Evolutionary conservation across 2,329 filamentous ascomycete genomes (phyloP).

Genomic region (Simplicillium sp.): DNA sequence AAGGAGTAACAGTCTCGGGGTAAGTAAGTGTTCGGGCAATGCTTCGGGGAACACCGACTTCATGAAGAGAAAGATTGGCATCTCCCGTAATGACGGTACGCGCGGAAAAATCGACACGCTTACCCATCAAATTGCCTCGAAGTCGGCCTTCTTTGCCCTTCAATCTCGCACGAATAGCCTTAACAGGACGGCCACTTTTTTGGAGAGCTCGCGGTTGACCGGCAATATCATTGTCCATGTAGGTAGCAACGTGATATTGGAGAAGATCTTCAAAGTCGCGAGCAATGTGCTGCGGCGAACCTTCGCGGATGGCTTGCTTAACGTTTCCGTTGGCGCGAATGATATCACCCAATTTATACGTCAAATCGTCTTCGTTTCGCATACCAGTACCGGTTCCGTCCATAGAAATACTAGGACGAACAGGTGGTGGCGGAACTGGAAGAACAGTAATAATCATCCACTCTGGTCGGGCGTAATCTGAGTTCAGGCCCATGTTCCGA

Average conservation of each 20-base stretch:
- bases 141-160: constrained; percentile 99
- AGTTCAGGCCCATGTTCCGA: constrained; percentile 80
- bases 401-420: constrained; percentile 93
- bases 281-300: constrained; percentile 83
- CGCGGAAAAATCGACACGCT: constrained; percentile 97
- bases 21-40: constrained; percentile 93
- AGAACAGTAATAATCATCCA: constrained; percentile 98
- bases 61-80: constrained; percentile 89
- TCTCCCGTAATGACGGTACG: constrained; percentile 99
- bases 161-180: constrained; percentile 90
- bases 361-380: constrained; percentile 97
- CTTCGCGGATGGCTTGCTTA: constrained; percentile 80
- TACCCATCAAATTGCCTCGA: constrained; percentile 98
- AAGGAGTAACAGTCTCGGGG: constrained; percentile 92
- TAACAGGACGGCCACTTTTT: constrained; percentile 93
- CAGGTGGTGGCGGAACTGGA: constrained; percentile 88
- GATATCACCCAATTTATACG: constrained; percentile 97
- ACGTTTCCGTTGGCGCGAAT: constrained; percentile 96
- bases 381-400: constrained; percentile 87
- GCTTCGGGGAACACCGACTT: constrained; percentile 91
- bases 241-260: constrained; percentile 96
- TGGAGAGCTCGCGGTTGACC: constrained; percentile 90
- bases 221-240: constrained; percentile 99
- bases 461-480: constrained; percentile 90
- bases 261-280: constrained; percentile 84